phyloP scores from a whole-genome alignment of 208 protist species.

The Trypanosoma avium region DNA sequence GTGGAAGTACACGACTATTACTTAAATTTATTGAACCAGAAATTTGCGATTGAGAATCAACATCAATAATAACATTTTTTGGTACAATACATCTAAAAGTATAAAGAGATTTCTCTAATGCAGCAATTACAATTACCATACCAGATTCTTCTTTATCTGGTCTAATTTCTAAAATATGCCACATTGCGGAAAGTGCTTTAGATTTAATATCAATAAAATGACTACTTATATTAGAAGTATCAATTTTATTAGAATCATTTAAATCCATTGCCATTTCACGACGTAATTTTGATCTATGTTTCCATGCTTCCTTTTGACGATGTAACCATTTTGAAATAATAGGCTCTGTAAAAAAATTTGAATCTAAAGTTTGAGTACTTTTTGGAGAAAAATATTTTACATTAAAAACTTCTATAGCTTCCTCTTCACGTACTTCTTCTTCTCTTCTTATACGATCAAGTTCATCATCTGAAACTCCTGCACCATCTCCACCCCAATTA shows the following conservation, averaged over 20 bases:
- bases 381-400: slow-evolving; percentile 71
- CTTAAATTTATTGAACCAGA: slow-evolving; percentile 4
- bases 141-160: slow-evolving; percentile 51
- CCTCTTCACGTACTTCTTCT: slow-evolving; percentile 50
- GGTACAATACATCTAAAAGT: slow-evolving; percentile 71
- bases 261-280: slow-evolving; percentile 54
- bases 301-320: slow-evolving; percentile 57
- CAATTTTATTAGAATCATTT: slow-evolving; percentile 5
- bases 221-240: slow-evolving; percentile 28
- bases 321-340: slow-evolving; percentile 52
- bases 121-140: slow-evolving; percentile 61
- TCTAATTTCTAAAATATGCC: slow-evolving; percentile 84
- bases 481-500: slow-evolving; percentile 28
- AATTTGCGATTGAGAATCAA: slow-evolving; percentile 24
- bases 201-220: slow-evolving; percentile 86
- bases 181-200: slow-evolving; percentile 61
- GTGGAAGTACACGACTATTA: slow-evolving; percentile 58
- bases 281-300: slow-evolving; percentile 74
- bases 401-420: slow-evolving; percentile 38
- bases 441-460: slow-evolving; percentile 45
- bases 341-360: slow-evolving; percentile 60
- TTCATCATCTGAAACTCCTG: slow-evolving; percentile 40
- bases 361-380: slow-evolving; percentile 57
- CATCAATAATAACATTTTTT: slow-evolving; percentile 66
- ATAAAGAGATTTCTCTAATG: slow-evolving; percentile 57